Conservation (phyloP, 2,329 filamentous ascomycete genomes). For the Fusarium proliferatum region DNA sequence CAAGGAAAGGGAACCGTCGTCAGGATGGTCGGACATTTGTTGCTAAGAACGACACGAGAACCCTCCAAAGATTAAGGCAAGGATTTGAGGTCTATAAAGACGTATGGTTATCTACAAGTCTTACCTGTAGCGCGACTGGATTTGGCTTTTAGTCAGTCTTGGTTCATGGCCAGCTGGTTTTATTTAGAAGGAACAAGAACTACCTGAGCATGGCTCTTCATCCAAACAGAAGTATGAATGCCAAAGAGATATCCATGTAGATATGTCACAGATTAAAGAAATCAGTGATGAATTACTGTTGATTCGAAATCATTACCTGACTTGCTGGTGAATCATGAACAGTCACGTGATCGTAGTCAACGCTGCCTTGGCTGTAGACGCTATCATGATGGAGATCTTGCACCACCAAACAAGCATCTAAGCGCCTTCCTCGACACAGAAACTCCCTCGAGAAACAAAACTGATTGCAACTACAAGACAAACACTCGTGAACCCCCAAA, state of each 20-base stretch:
- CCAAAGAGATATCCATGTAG: neutral
- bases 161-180: neutral
- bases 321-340: neutral
- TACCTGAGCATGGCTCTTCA: neutral
- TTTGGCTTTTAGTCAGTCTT: neutral
- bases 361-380: conserved; percentile 14
- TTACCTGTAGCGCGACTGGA: neutral
- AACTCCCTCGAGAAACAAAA: conserved; percentile 1
- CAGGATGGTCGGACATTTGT: neutral
- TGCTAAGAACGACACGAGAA: neutral
- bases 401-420: conserved; percentile 28
- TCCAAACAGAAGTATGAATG: neutral
- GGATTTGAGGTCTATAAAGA: neutral
- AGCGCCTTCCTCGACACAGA: conserved; percentile 11
- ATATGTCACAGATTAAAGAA: neutral
- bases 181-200: neutral
- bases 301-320: neutral
- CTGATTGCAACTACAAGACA: neutral
- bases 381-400: conserved; percentile 38
- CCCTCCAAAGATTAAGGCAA: neutral
- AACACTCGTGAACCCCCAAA: accelerated
- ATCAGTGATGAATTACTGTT: neutral
- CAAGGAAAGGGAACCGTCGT: neutral
- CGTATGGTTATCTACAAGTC: neutral
- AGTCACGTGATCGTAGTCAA: conserved; percentile 26